Percentiles rank a stretch among this genome's conserved stretches.
Conservation (phyloP, 345 rosid species). For the Psidium friedrichsthalianum region DNA sequence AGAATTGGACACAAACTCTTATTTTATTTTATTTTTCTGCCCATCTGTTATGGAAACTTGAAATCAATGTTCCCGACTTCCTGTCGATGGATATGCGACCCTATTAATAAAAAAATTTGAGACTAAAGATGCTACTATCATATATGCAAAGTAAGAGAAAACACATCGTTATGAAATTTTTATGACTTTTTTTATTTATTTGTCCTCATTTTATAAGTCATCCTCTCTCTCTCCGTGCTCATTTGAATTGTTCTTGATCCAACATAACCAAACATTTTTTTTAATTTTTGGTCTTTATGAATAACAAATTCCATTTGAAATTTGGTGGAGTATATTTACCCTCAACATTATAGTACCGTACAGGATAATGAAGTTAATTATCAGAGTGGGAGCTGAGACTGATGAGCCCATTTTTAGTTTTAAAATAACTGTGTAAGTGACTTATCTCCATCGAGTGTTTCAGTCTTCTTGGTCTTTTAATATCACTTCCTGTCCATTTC, state of each 20-base stretch:
- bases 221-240: neutral
- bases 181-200: neutral
- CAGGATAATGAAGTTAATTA: no score
- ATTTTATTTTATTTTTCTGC: no score
- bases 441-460: neutral
- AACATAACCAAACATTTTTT: neutral
- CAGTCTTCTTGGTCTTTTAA: neutral
- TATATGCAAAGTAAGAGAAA: no score
- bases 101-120: no score
- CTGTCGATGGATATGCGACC: no score
- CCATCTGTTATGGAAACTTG: neutral
- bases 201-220: neutral
- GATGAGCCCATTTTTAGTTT: no score
- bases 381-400: no score
- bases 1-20: neutral
- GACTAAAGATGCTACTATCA: no score
- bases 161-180: neutral
- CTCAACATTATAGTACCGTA: neutral
- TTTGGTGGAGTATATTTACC: neutral
- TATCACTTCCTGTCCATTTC: neutral
- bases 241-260: neutral
- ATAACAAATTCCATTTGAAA: neutral
- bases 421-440: no score
- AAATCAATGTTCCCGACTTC: no score
- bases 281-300: neutral